A percentile compares a stretch with the other conserved stretches of the same genome.
Evolutionary conservation across 169 alveolate genomes (phyloP).

Genomic region (Plasmodium relictum): DNA sequence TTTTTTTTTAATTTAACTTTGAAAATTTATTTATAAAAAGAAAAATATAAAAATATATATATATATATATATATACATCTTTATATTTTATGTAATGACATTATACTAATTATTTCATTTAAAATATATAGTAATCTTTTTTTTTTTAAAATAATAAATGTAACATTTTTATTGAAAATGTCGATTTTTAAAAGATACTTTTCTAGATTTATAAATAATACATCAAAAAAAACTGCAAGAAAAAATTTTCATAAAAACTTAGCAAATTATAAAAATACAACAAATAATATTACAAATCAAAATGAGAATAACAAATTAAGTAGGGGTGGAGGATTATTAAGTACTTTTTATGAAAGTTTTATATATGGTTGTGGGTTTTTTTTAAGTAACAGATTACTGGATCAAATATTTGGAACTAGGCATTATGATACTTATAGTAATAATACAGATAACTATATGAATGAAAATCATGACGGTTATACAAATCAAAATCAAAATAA

Average conservation of each 20-base stretch:
- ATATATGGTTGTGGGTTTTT: conserved; percentile 76
- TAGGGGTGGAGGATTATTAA: conserved; percentile 45
- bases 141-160: too few relatives aligned
- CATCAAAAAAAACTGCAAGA: conserved; percentile 49
- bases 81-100: too few relatives aligned
- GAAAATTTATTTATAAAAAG: background rate
- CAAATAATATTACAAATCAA: conserved; percentile 30
- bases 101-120: too few relatives aligned
- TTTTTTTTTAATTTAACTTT: too few relatives aligned
- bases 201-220: conserved; percentile 76
- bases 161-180: too few relatives aligned
- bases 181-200: conserved; percentile 50
- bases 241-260: conserved; percentile 69
- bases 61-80: background rate
- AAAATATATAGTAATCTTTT: too few relatives aligned
- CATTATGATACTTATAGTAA: conserved; percentile 44
- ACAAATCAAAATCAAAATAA: conserved; percentile 20
- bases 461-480: conserved; percentile 21
- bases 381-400: conserved; percentile 73
- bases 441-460: conserved; percentile 31
- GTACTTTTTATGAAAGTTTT: conserved; percentile 72
- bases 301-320: conserved; percentile 43
- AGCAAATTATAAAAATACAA: conserved; percentile 43
- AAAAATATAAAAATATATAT: background rate
- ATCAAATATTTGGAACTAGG: conserved; percentile 74